These are phyloP conservation scores for Penstemon eatonii DNA, from an alignment of 257 asterid species.

Conservation along the genomic window DNA sequence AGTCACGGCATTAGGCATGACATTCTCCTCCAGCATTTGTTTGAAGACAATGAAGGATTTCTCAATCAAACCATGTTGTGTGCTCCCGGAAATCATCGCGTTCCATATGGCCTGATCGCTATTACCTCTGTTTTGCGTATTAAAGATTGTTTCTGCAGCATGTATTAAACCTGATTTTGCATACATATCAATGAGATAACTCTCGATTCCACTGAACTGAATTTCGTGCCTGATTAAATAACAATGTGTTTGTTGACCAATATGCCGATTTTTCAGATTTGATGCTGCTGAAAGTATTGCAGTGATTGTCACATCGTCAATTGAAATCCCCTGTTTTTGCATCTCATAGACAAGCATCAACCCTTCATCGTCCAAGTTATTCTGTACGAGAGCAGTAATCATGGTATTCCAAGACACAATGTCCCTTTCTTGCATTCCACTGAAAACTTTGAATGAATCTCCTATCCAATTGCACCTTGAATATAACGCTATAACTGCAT, in stretches of 20 bases:
- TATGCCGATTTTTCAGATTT: slow-evolving; percentile 43
- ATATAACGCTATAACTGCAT: slow-evolving; percentile 53
- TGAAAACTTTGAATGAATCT: slow-evolving; percentile 52
- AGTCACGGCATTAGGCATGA: slow-evolving; percentile 69
- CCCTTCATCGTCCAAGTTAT: slow-evolving; percentile 50
- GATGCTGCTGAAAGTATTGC: slow-evolving; percentile 65
- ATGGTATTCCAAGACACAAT: slow-evolving; percentile 68
- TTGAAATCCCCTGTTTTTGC: slow-evolving; percentile 48
- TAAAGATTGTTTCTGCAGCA: slow-evolving; percentile 49
- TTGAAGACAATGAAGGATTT: slow-evolving; percentile 50
- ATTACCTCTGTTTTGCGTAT: slow-evolving; percentile 24
- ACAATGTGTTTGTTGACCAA: slow-evolving; percentile 62
- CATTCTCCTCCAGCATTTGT: slow-evolving; percentile 59
- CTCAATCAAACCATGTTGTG: slow-evolving; percentile 61
- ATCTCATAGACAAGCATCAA: slow-evolving; percentile 61
- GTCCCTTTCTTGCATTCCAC: slow-evolving; percentile 53
- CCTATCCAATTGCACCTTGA: slow-evolving; percentile 48
- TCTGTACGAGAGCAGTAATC: slow-evolving; percentile 55
- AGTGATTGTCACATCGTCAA: slow-evolving; percentile 54
- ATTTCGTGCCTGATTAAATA: slow-evolving; percentile 53
- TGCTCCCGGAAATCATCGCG: slow-evolving; percentile 69
- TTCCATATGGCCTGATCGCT: slow-evolving; percentile 77
- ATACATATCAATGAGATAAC: slow-evolving; percentile 67
- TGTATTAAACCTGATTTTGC: slow-evolving; percentile 48
- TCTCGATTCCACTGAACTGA: slow-evolving; percentile 54